These are phyloP conservation scores for Medicago arabica DNA, from an alignment of 306 rosid genomes.

Conservation along the genomic window DNA sequence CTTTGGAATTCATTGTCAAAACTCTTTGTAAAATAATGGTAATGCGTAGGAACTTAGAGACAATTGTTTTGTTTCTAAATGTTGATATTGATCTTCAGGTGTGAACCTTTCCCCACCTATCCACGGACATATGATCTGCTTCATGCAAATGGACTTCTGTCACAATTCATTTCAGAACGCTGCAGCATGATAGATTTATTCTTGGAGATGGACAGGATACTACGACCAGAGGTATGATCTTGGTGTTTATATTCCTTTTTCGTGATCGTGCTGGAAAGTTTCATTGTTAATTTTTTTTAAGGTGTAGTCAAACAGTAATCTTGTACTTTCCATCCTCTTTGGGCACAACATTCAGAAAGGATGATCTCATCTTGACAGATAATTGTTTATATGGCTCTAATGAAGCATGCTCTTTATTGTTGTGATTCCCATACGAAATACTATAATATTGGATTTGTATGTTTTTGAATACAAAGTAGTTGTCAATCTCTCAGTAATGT, in stretches of 20 bases:
- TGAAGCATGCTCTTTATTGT: constrained; percentile 35
- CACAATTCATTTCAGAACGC: constrained; percentile 71
- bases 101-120: constrained; percentile 96
- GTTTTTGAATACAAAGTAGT: constrained; percentile 22
- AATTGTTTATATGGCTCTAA: constrained; percentile 28
- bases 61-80: constrained; percentile 37
- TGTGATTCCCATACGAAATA: constrained; percentile 17
- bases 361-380: constrained; percentile 22
- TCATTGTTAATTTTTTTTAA: constrained; percentile 20
- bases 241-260: constrained; percentile 27
- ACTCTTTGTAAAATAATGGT: constrained; percentile 13
- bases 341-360: constrained; percentile 33
- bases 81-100: constrained; percentile 66
- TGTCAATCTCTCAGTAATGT: constrained; percentile 10
- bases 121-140: constrained; percentile 96
- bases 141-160: constrained; percentile 85
- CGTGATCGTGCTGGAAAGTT: constrained; percentile 32
- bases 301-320: constrained; percentile 31
- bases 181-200: constrained; percentile 79
- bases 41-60: constrained; percentile 21
- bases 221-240: constrained; percentile 88
- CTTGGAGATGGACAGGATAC: constrained; percentile 94
- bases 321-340: constrained; percentile 21
- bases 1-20: constrained; percentile 17
- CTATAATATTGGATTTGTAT: constrained; percentile 10